Conservation (phyloP, 192 early-diverging fungal species). For the Diversispora epigaea region DNA sequence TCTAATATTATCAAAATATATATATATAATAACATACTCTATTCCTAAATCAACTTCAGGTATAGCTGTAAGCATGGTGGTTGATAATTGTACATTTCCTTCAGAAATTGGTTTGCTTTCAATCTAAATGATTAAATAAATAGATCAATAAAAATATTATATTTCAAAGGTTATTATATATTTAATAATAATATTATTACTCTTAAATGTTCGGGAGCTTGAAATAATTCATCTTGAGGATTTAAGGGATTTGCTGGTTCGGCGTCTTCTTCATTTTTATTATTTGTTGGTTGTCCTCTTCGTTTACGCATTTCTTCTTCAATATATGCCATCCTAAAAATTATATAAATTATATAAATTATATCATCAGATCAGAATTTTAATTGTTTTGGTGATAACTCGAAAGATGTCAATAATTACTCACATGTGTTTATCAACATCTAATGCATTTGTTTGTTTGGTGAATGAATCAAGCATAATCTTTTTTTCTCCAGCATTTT, state of each 20-base stretch:
- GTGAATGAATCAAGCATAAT: conserved; percentile 66
- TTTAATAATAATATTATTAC: conserved; percentile 31
- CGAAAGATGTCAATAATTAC: background rate
- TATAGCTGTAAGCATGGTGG: conserved; percentile 87
- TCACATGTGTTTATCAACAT: conserved; percentile 81
- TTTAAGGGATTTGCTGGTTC: conserved; percentile 34
- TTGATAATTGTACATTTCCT: conserved; percentile 82
- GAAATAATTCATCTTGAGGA: conserved; percentile 64
- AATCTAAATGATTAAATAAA: conserved; percentile 40
- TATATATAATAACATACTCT: conserved; percentile 52
- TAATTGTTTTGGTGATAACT: background rate
- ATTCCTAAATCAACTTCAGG: conserved; percentile 89
- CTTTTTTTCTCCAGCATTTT: conserved; percentile 39
- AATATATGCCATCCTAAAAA: conserved; percentile 74
- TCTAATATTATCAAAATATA: background rate
- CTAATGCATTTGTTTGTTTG: conserved; percentile 70
- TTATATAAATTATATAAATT: conserved; percentile 23
- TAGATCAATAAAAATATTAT: background rate
- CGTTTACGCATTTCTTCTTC: conserved; percentile 71
- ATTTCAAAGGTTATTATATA: background rate
- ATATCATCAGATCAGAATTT: background rate
- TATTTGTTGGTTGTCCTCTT: conserved; percentile 39
- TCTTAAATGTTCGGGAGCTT: conserved; percentile 63
- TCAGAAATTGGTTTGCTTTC: conserved; percentile 69
- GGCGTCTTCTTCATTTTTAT: conserved; percentile 38